Base-by-base conservation (phyloP, 345 rosid genomes). In the Toxicodendron radicans region DNA sequence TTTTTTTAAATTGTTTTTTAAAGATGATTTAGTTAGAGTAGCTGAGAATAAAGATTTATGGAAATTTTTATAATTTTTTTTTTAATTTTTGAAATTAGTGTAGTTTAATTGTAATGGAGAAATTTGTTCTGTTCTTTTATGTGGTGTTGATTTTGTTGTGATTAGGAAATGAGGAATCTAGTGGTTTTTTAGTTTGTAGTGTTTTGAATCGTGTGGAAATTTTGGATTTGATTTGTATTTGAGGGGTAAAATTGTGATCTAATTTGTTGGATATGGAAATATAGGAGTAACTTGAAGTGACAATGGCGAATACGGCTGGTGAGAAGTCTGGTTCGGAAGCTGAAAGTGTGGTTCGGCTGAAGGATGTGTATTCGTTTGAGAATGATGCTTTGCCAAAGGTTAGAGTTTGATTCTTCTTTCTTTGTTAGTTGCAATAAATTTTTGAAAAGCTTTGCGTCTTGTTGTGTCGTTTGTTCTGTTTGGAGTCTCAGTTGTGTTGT, bases 341-440 rank as follows among this genome's bases (percentile, higher is more conserved):
- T 2, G 78, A 58, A 32, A 32, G 49, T 68, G 13, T 7, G 7
- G 60, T 45, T 13, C 73, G 23, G n/a, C 21, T 9, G 12, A 64
- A 72, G 51, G 75, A 75, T 20, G 14, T 72, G 8, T 33, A 65
- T 16, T 70, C 41, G 14, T 54, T 65, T 14, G 76, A 57, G 58
- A 70, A 73, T 76, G 80, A 73, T 45, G 52, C 9, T 30, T 27
- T 75, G 6, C 80, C 80, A 35, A 82, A 79, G 85, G 84, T 81
- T 68, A 11, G 56, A 66, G 38, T 63, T 30, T 11, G 27, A 58
- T 45, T 11, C 1, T 33, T 46, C 48, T 56, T 58, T 7, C 9
- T 32, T 32, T 13, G 70, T 32, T 1, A 3, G 30, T 8, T 46
- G 3, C 17, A 30, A 7, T 10, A 8, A 46, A 30, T 10, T 12